Evolutionary conservation across 768 basidiomycete genomes (phyloP).

Genomic region (Lepiota brunneoincarnata): DNA sequence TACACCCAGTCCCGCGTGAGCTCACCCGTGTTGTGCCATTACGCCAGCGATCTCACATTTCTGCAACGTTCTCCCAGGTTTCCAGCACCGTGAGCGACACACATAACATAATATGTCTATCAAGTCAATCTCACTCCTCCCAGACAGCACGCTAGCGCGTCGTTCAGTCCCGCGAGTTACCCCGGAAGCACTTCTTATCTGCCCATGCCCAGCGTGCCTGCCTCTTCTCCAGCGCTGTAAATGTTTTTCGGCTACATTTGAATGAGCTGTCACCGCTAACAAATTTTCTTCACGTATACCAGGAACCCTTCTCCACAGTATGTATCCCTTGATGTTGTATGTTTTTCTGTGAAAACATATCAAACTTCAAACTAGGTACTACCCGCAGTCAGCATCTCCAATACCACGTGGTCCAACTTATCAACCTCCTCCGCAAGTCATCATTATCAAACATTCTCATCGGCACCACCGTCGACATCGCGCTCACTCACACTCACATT

Average conservation of each 20-base stretch:
- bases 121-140: not conserved
- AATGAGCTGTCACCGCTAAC: not conserved
- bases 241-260: not conserved
- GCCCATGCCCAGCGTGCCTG: slow-evolving; percentile 11
- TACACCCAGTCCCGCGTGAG: slow-evolving; percentile 28
- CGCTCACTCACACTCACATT: slow-evolving; percentile 15
- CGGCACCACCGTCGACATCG: slow-evolving; percentile 17
- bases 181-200: slow-evolving; percentile 8
- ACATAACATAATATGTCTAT: not conserved
- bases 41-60: not conserved
- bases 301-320: slow-evolving; percentile 1
- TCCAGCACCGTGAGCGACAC: slow-evolving; percentile 24
- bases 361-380: slow-evolving; percentile 11
- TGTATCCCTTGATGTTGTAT: not conserved
- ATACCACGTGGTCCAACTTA: not conserved
- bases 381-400: slow-evolving; percentile 4
- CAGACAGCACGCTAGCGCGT: not conserved
- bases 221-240: slow-evolving; percentile 5
- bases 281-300: not conserved
- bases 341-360: slow-evolving; percentile 4
- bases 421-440: slow-evolving; percentile 15
- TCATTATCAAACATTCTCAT: slow-evolving; percentile 24
- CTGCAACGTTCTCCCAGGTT: slow-evolving; percentile 20
- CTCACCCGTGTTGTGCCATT: not conserved
- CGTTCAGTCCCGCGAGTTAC: slow-evolving; percentile 1